Evolutionary conservation across 768 basidiomycete species (phyloP).

Genomic region (Daedaleopsis sinensis): DNA sequence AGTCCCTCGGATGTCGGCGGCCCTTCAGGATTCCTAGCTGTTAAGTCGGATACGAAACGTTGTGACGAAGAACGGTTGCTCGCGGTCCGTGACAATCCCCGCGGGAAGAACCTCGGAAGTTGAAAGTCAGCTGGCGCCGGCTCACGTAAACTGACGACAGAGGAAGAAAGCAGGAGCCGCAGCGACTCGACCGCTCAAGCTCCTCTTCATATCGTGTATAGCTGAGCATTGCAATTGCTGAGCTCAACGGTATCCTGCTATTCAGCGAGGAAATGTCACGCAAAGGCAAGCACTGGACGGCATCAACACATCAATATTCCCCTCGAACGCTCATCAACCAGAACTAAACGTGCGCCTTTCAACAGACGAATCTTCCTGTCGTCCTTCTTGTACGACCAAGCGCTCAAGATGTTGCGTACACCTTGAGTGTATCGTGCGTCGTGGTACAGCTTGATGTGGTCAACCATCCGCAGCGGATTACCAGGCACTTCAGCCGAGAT

Average conservation of each 20-base stretch:
- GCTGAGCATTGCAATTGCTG: too few relatives aligned
- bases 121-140: neutral
- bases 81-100: too few relatives aligned
- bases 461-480: constrained; percentile 2
- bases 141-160: neutral
- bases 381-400: constrained; percentile 15
- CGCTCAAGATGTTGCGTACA: constrained; percentile 11
- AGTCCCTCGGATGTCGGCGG: too few relatives aligned
- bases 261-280: neutral
- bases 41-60: too few relatives aligned
- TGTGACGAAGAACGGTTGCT: too few relatives aligned
- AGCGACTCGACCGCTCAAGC: too few relatives aligned
- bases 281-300: neutral
- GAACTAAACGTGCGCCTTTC: constrained; percentile 15
- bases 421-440: constrained; percentile 13
- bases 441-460: constrained; percentile 23
- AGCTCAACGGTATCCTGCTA: neutral
- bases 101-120: neutral
- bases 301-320: constrained; percentile 13
- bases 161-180: too few relatives aligned
- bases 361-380: constrained; percentile 11
- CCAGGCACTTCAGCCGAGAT: neutral
- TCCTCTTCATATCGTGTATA: too few relatives aligned
- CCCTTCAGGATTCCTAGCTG: too few relatives aligned
- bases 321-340: constrained; percentile 15